Base-by-base conservation (phyloP, 768 basidiomycete genomes). In the Pleurotus djamor region DNA sequence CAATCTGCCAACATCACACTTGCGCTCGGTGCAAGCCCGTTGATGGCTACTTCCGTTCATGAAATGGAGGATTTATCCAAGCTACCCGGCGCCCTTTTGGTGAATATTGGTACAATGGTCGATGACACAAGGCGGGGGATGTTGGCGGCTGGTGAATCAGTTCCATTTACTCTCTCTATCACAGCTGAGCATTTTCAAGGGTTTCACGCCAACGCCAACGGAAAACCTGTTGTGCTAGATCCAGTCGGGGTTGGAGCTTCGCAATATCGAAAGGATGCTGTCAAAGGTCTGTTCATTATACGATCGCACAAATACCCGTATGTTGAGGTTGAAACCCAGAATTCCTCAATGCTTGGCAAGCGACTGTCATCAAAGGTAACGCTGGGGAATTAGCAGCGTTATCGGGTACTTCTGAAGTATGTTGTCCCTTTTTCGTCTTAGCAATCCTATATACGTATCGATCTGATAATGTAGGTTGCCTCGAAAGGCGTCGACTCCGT, bases 361-460 rank as follows among this genome's bases (percentile, higher is more conserved):
- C 89, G 9, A 88, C 89, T 14, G 90, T 96, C 17, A 95, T 98
- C 72, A 98, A 98, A 72, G 95, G 95, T 3, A 97, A 98, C 67
- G 90, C 93, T 0, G 92, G 84, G 13, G 96, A 98, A 74, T 85
- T 98, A 17, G 93, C 87, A 0, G 82, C 89, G 0, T 70, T 96
- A 8, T 83, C 87, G 2, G 82, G 87, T n/a, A 91, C 90, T 0
- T 70, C 71, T 12, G 96, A 96, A 77, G n/a, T n/a, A n/a, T n/a
- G n/a, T n/a, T n/a, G n/a, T n/a, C n/a, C n/a, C n/a, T n/a, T n/a
- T n/a, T n/a, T n/a, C n/a, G n/a, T n/a, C n/a, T n/a, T n/a, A n/a
- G n/a, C n/a, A n/a, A n/a, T n/a, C n/a, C n/a, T n/a, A n/a, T n/a
- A n/a, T n/a, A n/a, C n/a, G n/a, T n/a, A n/a, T n/a, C n/a, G n/a